Percentiles rank a stretch among this genome's conserved stretches.
phyloP scores from a whole-genome alignment of 202 grass and related monocot species.

The Eragrostis tef region DNA sequence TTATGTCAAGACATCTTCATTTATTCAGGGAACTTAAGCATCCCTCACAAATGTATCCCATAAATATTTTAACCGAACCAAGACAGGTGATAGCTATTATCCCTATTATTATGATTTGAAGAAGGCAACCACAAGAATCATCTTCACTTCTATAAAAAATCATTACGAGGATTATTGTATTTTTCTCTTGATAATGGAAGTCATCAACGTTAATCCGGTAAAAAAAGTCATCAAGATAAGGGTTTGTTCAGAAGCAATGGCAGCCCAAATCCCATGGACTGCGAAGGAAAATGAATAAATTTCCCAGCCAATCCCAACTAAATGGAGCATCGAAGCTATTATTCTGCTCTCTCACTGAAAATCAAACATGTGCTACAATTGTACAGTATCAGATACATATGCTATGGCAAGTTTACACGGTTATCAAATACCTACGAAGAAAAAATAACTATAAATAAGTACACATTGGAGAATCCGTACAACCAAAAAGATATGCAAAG shows the following conservation, averaged over 20 bases:
- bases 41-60: not conserved
- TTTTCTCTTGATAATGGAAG: slow-evolving; percentile 23
- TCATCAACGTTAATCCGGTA: not conserved
- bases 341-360: not conserved
- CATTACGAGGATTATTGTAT: not conserved
- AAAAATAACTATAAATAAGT: not conserved
- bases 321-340: not conserved
- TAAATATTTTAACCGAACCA: not conserved
- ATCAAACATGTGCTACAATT: not conserved
- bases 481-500: not conserved
- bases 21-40: slow-evolving; percentile 25
- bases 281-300: slow-evolving; percentile 2
- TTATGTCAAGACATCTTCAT: slow-evolving; percentile 23
- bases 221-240: too few relatives aligned
- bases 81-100: not conserved
- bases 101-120: not conserved
- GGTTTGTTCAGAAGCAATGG: not conserved
- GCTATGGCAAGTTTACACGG: not conserved
- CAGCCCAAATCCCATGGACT: not conserved
- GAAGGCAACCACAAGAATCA: slow-evolving; percentile 10
- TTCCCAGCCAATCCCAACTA: not conserved
- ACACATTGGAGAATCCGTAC: not conserved
- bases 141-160: slow-evolving; percentile 22
- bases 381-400: not conserved
- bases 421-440: not conserved